These are phyloP conservation scores for Rosa persica DNA, from an alignment of 306 rosid genomes.

Conservation along the genomic window DNA sequence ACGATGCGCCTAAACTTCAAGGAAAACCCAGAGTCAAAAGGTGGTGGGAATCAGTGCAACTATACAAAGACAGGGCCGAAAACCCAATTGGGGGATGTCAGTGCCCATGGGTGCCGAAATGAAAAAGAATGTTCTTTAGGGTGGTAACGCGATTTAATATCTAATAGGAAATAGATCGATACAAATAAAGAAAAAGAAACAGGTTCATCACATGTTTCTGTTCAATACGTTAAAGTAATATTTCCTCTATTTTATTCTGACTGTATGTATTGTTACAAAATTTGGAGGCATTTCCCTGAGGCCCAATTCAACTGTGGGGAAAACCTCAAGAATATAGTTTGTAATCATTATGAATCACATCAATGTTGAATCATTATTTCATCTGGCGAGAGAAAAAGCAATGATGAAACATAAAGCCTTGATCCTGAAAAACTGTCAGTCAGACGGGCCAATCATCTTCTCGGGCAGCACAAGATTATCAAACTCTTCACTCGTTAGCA, in stretches of 20 bases:
- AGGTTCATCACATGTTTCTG: not conserved
- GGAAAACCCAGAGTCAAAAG: too few relatives aligned
- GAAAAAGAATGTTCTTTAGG: too few relatives aligned
- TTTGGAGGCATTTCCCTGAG: constrained; percentile 36
- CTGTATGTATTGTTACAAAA: constrained; percentile 24
- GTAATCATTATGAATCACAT: not conserved
- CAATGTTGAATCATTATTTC: not conserved
- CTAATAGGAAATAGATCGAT: not conserved
- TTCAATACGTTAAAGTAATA: not conserved
- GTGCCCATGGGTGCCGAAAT: too few relatives aligned
- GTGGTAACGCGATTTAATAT: not conserved
- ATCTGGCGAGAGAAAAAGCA: constrained; percentile 4
- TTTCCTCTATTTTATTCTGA: constrained; percentile 27
- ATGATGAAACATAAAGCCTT: not conserved
- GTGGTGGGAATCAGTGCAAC: too few relatives aligned
- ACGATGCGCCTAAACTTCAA: too few relatives aligned
- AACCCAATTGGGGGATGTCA: too few relatives aligned
- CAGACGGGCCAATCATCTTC: constrained; percentile 95
- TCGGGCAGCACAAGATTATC: constrained; percentile 93
- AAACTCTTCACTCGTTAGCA: constrained; percentile 73
- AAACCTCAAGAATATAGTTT: constrained; percentile 40
- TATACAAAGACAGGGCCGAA: too few relatives aligned
- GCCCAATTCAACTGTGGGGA: constrained; percentile 15
- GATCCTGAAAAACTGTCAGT: constrained; percentile 17
- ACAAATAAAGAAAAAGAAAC: not conserved